Base-by-base conservation (phyloP, 148 eudicot species). In the Drosera capensis region DNA sequence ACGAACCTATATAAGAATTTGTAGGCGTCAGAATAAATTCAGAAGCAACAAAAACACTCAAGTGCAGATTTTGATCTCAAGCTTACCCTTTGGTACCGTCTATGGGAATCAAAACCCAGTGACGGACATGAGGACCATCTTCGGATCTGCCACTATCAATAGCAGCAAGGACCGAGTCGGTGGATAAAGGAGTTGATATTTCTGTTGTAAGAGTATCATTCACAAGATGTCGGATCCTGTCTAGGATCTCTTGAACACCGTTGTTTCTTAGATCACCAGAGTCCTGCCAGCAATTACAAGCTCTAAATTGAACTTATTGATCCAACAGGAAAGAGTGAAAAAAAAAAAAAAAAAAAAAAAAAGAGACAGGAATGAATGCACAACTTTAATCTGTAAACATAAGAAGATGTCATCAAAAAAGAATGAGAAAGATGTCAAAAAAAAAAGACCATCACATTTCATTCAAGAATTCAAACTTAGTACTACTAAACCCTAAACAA, bases 41-140 rank as follows among this genome's bases (percentile, higher is more conserved):
- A 36, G 11, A 7, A 1, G 20, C 29, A 49, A 29, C 13, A n/a
- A 23, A n/a, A 18, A 21, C 25, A 21, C 8, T n/a, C 37, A 47
- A 37, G 8, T 16, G 15, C 8, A 16, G 4, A 7, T 40, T 4
- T 19, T 8, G 20, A 18, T 6, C 20, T 25, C 35, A 56, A 58
- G 45, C 77, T 67, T 62, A 88, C 97, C 97, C 97, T 69, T 90
- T 90, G 41, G 97, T 90, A 46, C 97, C 97, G 61, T 90, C 97
- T 37, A 90, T 90, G 14, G 97, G 97, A 62, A 83, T 95, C 63
- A 90, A 62, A 75, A 90, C 87, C 97, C 97, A 90, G 57, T 84
- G 97, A 23, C 70, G 80, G 42, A 94, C 97, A 43, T 31, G 48
- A 60, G 95, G 46, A 8, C 97, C 97, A 41, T 95, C 95, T 70